Evolutionary conservation across 1,284 basidiomycete genomes (phyloP).

Genomic region (Moniliella sp.): DNA sequence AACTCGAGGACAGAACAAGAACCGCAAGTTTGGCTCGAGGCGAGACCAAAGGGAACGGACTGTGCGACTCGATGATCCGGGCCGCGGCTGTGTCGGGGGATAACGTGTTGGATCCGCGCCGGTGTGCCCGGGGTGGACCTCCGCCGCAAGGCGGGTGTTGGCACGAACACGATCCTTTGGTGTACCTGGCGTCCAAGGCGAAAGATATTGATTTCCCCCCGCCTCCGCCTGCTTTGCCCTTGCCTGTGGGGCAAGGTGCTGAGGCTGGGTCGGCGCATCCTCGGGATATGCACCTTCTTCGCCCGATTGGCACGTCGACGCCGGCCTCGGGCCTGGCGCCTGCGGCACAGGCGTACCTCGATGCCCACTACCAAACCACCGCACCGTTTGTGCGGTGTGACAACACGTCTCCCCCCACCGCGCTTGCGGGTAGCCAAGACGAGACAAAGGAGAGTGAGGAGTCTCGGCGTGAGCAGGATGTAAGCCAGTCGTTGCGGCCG

Average conservation of each 20-base stretch:
- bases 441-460: neutral
- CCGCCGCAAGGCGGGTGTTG: neutral
- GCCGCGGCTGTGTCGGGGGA: no score
- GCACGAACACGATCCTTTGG: neutral
- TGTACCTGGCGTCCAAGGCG: conserved; percentile 7
- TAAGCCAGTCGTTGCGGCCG: conserved; percentile 41
- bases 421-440: neutral
- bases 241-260: conserved; percentile 41
- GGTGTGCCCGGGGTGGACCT: neutral
- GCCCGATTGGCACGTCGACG: conserved; percentile 2
- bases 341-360: conserved; percentile 4
- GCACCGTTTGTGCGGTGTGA: conserved; percentile 3
- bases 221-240: conserved; percentile 6
- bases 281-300: conserved; percentile 2
- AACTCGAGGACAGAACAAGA: conserved; percentile 17
- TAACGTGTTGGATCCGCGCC: neutral
- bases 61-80: neutral
- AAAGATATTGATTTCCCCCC: conserved; percentile 2
- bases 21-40: conserved; percentile 4
- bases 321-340: neutral
- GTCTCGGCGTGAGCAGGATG: conserved; percentile 29
- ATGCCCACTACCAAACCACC: conserved; percentile 7
- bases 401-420: neutral
- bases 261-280: conserved; percentile 9
- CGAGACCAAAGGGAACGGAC: conserved; percentile 3